Percentiles rank a stretch among this genome's conserved stretches.
phyloP scores from a whole-genome alignment of 2,329 filamentous ascomycete species.

The Alternaria infectoria region DNA sequence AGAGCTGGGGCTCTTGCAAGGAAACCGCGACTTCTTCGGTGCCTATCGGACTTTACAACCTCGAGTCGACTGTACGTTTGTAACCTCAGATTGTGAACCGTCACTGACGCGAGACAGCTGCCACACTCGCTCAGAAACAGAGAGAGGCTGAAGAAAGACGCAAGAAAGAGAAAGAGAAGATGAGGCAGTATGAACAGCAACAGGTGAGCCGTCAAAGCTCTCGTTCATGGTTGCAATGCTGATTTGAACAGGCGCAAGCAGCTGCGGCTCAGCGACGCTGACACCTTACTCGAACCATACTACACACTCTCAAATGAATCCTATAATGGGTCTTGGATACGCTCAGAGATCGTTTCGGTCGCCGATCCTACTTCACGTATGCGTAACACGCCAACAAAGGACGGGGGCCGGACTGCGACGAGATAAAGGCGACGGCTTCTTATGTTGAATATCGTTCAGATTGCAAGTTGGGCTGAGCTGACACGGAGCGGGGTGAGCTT shows the following conservation, averaged over 20 bases:
- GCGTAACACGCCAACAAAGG: not conserved
- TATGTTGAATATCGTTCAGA: not conserved
- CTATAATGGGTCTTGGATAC: accelerated
- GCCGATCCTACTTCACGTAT: not conserved
- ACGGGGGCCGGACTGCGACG: too few species aligned
- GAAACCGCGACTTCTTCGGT: not conserved
- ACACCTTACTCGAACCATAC: not conserved
- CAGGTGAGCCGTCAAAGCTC: too few species aligned
- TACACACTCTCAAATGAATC: not conserved
- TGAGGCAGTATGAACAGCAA: not conserved
- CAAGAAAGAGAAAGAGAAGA: not conserved
- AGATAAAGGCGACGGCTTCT: not conserved
- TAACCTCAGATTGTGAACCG: not conserved
- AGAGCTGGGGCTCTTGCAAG: not conserved
- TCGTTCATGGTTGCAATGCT: too few species aligned
- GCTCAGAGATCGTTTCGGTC: not conserved
- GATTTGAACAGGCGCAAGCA: not conserved
- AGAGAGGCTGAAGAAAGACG: not conserved
- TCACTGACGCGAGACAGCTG: not conserved
- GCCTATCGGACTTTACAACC: not conserved
- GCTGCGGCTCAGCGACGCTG: not conserved
- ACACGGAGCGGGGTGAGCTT: too few species aligned
- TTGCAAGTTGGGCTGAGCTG: not conserved
- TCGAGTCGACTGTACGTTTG: not conserved
- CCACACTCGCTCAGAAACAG: not conserved